Evolutionary conservation across 192 early-diverging fungal species (phyloP).

Genomic region (Lobosporangium transversale): DNA sequence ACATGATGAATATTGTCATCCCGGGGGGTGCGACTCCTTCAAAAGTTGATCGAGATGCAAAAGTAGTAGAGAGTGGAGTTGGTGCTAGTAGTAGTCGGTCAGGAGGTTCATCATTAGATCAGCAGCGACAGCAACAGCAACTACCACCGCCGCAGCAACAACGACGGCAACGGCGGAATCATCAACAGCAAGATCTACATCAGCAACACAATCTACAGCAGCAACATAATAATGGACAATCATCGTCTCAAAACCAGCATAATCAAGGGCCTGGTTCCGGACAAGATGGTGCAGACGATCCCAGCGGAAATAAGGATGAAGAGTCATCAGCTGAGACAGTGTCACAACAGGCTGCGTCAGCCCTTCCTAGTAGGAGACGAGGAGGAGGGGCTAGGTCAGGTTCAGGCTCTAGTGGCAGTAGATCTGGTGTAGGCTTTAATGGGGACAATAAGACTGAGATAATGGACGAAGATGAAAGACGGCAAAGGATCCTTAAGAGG

Average conservation of each 20-base stretch:
- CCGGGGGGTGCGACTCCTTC: not conserved
- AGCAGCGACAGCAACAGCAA: not conserved
- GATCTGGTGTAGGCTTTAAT: not conserved
- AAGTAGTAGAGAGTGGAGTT: not conserved
- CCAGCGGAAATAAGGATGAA: conserved; percentile 20
- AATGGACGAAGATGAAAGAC: conserved; percentile 4
- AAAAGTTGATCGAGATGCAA: not conserved
- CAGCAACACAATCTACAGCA: no score
- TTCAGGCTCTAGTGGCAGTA: no score
- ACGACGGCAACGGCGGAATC: not conserved
- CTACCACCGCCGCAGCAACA: not conserved
- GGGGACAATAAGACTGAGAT: not conserved
- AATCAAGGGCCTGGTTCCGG: not conserved
- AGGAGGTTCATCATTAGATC: not conserved
- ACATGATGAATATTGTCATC: not conserved
- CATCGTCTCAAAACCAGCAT: not conserved
- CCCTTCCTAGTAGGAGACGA: not conserved
- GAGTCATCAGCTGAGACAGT: not conserved
- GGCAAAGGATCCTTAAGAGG: conserved; percentile 8
- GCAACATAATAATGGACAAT: not conserved
- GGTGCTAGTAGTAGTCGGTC: not conserved
- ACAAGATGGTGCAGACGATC: conserved; percentile 5
- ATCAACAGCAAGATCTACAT: conserved; percentile 7
- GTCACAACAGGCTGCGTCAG: not conserved
- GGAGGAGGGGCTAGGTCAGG: not conserved